A percentile compares a stretch with the other conserved stretches of the same genome.
phyloP scores from a whole-genome alignment of 2,329 filamentous ascomycete genomes.

The Xylariaceae sp. region DNA sequence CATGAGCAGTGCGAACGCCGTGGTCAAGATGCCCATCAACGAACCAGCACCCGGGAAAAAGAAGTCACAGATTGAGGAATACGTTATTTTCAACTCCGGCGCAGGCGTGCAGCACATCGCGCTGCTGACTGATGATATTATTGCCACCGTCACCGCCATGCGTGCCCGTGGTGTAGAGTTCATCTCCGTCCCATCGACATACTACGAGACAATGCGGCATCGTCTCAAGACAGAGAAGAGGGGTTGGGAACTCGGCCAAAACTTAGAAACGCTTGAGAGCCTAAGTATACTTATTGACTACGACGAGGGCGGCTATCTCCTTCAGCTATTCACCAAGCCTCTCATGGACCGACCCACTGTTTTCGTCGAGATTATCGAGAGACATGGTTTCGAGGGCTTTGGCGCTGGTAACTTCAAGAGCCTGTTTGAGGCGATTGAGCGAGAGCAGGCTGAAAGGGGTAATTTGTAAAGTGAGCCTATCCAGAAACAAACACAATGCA shows the following conservation, averaged over 20 bases:
- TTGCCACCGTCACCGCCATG: conserved; percentile 70
- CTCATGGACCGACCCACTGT: conserved; percentile 92
- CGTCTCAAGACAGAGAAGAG: conserved; percentile 63
- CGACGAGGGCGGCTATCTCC: conserved; percentile 83
- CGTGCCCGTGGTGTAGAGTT: conserved; percentile 88
- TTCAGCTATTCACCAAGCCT: conserved; percentile 77
- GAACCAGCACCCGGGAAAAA: conserved; percentile 88
- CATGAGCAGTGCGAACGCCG: conserved; percentile 79
- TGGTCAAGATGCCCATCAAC: conserved; percentile 98
- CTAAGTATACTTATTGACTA: conserved; percentile 93
- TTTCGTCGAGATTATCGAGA: conserved; percentile 94
- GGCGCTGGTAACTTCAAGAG: conserved; percentile 96
- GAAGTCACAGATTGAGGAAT: conserved; percentile 92
- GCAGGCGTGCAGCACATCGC: conserved; percentile 93
- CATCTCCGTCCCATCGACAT: conserved; percentile 81
- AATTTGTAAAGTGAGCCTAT: conserved; percentile 57
- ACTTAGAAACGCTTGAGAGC: conserved; percentile 70
- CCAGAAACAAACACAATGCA: not conserved
- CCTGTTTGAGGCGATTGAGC: conserved; percentile 90
- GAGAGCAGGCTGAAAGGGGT: conserved; percentile 81
- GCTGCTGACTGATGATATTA: conserved; percentile 75
- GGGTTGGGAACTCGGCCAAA: conserved; percentile 66
- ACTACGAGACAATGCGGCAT: conserved; percentile 74
- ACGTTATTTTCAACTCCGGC: conserved; percentile 83
- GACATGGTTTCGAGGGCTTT: conserved; percentile 86